These are phyloP conservation scores for Emericellopsis cladophorae DNA, from an alignment of 2,329 filamentous ascomycete species.

Conservation along the genomic window DNA sequence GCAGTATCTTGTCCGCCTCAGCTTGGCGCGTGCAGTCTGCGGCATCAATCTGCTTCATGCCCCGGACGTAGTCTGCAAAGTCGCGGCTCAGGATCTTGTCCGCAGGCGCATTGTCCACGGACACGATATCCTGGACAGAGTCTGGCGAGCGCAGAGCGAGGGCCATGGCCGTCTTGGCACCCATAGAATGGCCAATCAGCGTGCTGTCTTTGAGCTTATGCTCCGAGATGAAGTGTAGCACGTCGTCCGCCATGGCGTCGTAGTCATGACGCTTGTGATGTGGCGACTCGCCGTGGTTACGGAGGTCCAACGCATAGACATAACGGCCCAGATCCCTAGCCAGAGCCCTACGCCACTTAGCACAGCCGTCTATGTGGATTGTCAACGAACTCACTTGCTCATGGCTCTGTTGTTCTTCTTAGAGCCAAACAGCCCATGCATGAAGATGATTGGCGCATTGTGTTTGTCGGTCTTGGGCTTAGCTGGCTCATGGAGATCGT, in stretches of 20 bases:
- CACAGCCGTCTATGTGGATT: background rate
- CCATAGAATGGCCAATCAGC: conserved; percentile 93
- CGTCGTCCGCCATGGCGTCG: conserved; percentile 66
- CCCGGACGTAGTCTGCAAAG: conserved; percentile 71
- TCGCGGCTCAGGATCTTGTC: conserved; percentile 62
- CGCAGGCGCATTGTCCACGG: conserved; percentile 86
- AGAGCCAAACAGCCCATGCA: conserved; percentile 89
- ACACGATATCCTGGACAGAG: conserved; percentile 57
- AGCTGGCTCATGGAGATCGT: conserved; percentile 52
- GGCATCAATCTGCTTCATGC: conserved; percentile 71
- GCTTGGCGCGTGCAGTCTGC: conserved; percentile 53
- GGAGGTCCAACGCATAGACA: conserved; percentile 76
- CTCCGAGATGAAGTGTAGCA: conserved; percentile 62
- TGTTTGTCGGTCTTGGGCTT: conserved; percentile 23
- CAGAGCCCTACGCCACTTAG: conserved; percentile 45
- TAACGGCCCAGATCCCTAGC: conserved; percentile 69
- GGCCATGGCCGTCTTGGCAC: conserved; percentile 86
- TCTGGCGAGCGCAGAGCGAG: conserved; percentile 61
- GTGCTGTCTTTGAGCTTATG: conserved; percentile 59
- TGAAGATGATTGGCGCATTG: conserved; percentile 61
- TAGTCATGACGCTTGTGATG: conserved; percentile 72
- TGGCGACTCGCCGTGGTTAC: conserved; percentile 87
- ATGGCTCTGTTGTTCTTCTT: conserved; percentile 92
- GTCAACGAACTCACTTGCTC: conserved; percentile 59
- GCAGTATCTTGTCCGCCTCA: conserved; percentile 70